A percentile compares a stretch with the other conserved stretches of the same genome.
phyloP scores from a whole-genome alignment of 352 stramenopile species.

The Globisporangium rhizosaccharum region DNA sequence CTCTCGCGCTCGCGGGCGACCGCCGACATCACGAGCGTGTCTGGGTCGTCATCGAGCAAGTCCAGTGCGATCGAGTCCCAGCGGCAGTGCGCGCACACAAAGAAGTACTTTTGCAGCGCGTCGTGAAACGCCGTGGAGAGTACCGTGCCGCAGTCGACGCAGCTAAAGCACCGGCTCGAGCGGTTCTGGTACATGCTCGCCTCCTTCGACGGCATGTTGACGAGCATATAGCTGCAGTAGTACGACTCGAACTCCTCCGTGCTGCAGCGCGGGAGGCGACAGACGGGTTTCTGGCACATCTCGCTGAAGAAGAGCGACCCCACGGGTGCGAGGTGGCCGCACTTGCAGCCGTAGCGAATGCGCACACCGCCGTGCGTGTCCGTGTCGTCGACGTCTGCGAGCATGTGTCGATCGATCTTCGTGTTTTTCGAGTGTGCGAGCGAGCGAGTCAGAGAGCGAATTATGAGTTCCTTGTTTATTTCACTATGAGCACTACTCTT shows the following conservation, averaged over 20 bases:
- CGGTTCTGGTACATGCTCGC: slow-evolving; percentile 85
- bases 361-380: slow-evolving; percentile 23
- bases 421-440: not conserved
- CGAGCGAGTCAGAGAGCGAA: not conserved
- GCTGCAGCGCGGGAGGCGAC: slow-evolving; percentile 56
- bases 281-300: slow-evolving; percentile 69
- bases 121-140: slow-evolving; percentile 74
- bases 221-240: slow-evolving; percentile 80
- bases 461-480: no score
- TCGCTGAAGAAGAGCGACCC: slow-evolving; percentile 72
- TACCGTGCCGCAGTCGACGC: slow-evolving; percentile 50
- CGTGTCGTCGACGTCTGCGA: slow-evolving; percentile 1
- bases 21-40: slow-evolving; percentile 76
- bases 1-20: slow-evolving; percentile 72
- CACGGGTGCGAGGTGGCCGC: slow-evolving; percentile 55
- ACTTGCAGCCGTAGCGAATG: slow-evolving; percentile 73
- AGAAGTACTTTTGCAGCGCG: slow-evolving; percentile 54
- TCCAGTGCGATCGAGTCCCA: slow-evolving; percentile 76
- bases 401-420: slow-evolving; percentile 5
- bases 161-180: slow-evolving; percentile 81
- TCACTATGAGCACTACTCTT: no score
- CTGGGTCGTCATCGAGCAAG: slow-evolving; percentile 72
- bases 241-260: slow-evolving; percentile 87
- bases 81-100: slow-evolving; percentile 77
- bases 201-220: slow-evolving; percentile 86